Evolutionary conservation across 2,329 filamentous ascomycete genomes (phyloP).

Genomic region (Escovopsis sp.): DNA sequence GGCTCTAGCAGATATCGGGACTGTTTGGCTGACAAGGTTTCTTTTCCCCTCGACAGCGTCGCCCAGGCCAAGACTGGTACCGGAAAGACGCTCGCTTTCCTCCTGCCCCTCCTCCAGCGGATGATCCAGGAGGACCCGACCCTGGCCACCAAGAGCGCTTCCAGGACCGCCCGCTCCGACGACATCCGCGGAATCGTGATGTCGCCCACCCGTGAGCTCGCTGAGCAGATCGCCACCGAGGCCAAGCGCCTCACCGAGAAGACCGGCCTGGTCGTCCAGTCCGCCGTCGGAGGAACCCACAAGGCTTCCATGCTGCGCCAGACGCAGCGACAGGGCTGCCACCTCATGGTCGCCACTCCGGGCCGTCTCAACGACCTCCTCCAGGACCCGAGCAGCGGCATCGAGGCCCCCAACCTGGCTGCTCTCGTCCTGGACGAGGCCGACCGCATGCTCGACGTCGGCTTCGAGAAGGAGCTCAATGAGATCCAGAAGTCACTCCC

Average conservation of each 20-base stretch:
- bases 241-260: conserved; percentile 49
- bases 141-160: conserved; percentile 34
- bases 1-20: not conserved
- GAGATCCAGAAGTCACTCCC: conserved; percentile 51
- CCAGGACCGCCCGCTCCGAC: conserved; percentile 25
- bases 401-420: conserved; percentile 67
- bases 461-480: conserved; percentile 52
- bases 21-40: too few relatives aligned
- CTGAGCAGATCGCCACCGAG: conserved; percentile 68
- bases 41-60: conserved; percentile 34
- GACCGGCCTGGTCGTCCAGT: conserved; percentile 53
- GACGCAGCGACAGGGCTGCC: conserved; percentile 64
- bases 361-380: conserved; percentile 77
- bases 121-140: conserved; percentile 51
- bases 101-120: conserved; percentile 71
- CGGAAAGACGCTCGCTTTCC: conserved; percentile 89
- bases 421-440: conserved; percentile 94
- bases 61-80: conserved; percentile 96
- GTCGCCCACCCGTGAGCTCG: conserved; percentile 68
- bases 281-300: conserved; percentile 82
- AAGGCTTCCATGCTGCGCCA: conserved; percentile 53
- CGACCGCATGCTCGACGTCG: conserved; percentile 96
- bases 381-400: conserved; percentile 44
- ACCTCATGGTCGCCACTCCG: conserved; percentile 81
- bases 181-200: conserved; percentile 59